phyloP scores from a whole-genome alignment of 805 yeast genomes.

The Candida insectalens region DNA sequence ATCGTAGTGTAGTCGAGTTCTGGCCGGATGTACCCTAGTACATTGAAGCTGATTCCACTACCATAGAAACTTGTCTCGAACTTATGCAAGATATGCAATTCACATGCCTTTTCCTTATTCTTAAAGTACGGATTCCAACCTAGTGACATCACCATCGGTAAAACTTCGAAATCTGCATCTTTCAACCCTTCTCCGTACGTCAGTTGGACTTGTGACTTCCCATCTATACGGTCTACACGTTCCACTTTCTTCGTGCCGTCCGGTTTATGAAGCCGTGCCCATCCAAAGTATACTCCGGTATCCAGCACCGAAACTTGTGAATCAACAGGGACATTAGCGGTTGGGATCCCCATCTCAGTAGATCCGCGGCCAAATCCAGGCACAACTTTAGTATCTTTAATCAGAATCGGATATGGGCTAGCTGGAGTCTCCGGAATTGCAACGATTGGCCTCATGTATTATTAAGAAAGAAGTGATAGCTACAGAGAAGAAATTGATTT shows the following conservation, averaged over 20 bases:
- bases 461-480: too few species aligned
- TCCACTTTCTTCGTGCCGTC: neutral
- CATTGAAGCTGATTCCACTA: conserved; percentile 53
- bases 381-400: conserved; percentile 37
- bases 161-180: conserved; percentile 33
- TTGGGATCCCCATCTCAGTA: conserved; percentile 86
- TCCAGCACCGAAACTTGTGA: conserved; percentile 31
- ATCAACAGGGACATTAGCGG: conserved; percentile 75
- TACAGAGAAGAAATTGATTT: neutral
- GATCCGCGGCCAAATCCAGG: conserved; percentile 97
- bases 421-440: conserved; percentile 30
- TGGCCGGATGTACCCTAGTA: conserved; percentile 86
- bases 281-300: conserved; percentile 91
- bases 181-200: conserved; percentile 50
- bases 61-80: conserved; percentile 73
- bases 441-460: conserved; percentile 27
- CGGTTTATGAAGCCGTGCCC: conserved; percentile 14
- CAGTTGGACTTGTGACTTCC: conserved; percentile 36
- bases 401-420: conserved; percentile 39
- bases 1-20: conserved; percentile 74
- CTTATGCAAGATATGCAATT: conserved; percentile 74
- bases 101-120: conserved; percentile 74
- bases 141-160: conserved; percentile 90
- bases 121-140: conserved; percentile 94
- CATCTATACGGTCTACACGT: conserved; percentile 23